Percentiles rank a stretch among this genome's conserved stretches.
Evolutionary conservation across 2,329 filamentous ascomycete species (phyloP).

Genomic region (Botrytis fabae): DNA sequence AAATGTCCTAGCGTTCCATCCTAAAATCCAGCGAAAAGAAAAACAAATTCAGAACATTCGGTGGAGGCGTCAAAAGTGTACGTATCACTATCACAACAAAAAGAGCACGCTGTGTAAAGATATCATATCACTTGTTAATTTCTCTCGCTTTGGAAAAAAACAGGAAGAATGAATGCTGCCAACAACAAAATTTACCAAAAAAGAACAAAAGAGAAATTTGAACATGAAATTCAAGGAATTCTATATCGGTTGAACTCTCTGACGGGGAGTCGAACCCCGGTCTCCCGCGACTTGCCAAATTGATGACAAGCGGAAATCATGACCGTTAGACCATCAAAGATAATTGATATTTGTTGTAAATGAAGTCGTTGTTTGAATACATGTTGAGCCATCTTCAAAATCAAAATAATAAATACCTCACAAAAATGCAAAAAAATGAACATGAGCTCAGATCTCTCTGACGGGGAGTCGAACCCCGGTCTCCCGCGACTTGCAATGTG

Average conservation of each 20-base stretch:
- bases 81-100: not conserved
- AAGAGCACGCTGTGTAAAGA: not conserved
- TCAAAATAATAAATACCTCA: no score
- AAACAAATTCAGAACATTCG: not conserved
- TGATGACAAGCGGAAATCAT: conserved; percentile 43
- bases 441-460: conserved; percentile 4
- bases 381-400: no score
- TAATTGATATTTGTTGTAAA: not conserved
- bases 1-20: not conserved
- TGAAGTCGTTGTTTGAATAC: no score
- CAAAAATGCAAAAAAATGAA: no score
- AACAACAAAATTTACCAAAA: not conserved
- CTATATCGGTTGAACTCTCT: not conserved
- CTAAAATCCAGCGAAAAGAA: not conserved
- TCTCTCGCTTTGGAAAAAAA: not conserved
- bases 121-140: not conserved
- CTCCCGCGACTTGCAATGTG: conserved; percentile 29
- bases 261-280: conserved; percentile 37
- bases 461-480: conserved; percentile 37
- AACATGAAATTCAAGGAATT: not conserved
- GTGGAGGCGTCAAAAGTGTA: not conserved
- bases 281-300: conserved; percentile 29
- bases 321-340: conserved; percentile 42
- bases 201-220: not conserved
- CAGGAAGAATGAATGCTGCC: not conserved